A percentile compares a stretch with the other conserved stretches of the same genome.
These are phyloP conservation scores for Rhododendron ferrugineum DNA, from an alignment of 148 eudicot species.

Conservation along the genomic window DNA sequence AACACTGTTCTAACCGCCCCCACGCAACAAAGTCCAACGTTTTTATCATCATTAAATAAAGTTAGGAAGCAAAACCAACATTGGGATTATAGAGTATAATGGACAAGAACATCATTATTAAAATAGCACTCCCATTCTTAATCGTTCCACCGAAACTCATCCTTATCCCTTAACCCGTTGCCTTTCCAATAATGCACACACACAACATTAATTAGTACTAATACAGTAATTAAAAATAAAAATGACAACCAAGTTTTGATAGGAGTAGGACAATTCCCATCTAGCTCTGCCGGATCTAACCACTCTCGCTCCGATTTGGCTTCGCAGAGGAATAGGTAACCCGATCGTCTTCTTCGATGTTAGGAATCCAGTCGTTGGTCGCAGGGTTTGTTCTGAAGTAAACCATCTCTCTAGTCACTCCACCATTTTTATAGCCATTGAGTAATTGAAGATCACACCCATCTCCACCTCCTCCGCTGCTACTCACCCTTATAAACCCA, in stretches of 20 bases:
- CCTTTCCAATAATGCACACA: background rate
- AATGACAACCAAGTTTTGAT: background rate
- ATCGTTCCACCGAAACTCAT: background rate
- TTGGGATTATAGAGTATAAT: background rate
- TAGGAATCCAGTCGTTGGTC: slow-evolving; percentile 67
- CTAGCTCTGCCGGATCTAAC: slow-evolving; percentile 21
- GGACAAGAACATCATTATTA: background rate
- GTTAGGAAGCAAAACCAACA: background rate
- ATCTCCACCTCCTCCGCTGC: slow-evolving; percentile 17
- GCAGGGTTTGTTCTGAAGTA: slow-evolving; percentile 50
- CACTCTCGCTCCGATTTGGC: slow-evolving; percentile 51
- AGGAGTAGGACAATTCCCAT: background rate
- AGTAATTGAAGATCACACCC: slow-evolving; percentile 17
- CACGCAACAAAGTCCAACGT: background rate
- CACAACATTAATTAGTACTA: background rate
- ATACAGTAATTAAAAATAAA: background rate
- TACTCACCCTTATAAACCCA: slow-evolving; percentile 49
- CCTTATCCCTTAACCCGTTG: background rate
- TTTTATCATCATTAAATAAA: too few species aligned
- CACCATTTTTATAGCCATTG: slow-evolving; percentile 17
- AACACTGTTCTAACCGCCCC: background rate
- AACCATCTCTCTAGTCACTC: slow-evolving; percentile 13
- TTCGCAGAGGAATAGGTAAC: slow-evolving; percentile 35
- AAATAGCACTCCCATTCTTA: background rate
- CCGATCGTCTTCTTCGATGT: slow-evolving; percentile 24